Percentiles rank a stretch among this genome's conserved stretches.
Conservation (phyloP, 2,329 filamentous ascomycete species). For the Fusarium sp. region DNA sequence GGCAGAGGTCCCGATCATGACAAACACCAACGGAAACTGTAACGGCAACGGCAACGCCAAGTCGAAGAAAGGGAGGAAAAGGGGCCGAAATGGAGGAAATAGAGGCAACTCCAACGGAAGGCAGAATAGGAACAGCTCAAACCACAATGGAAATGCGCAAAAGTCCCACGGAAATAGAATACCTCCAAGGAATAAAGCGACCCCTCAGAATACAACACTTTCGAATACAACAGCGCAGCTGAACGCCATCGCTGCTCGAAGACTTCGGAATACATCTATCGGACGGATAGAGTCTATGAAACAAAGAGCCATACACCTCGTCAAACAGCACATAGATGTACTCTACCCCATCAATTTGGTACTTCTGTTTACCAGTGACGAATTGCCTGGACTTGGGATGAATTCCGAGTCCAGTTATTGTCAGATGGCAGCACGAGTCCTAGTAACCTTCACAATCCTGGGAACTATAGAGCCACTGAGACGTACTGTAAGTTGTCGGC, state of each 20-base stretch:
- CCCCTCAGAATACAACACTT: not conserved
- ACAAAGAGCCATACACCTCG: not conserved
- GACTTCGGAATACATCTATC: not conserved
- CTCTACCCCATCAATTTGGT: slow-evolving; percentile 13
- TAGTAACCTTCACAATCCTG: slow-evolving; percentile 37
- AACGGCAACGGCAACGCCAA: not conserved
- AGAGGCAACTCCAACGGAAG: not conserved
- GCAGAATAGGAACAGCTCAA: not conserved
- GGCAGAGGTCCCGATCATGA: not conserved
- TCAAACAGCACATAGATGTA: not conserved
- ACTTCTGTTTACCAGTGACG: slow-evolving; percentile 12
- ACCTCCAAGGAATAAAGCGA: not conserved
- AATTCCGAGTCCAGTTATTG: not conserved
- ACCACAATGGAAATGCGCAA: slow-evolving; percentile 1
- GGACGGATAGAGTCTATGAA: not conserved
- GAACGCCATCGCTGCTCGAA: not conserved
- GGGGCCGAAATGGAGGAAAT: not conserved
- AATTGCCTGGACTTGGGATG: slow-evolving; percentile 3
- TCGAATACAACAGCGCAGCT: not conserved
- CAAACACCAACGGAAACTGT: not conserved
- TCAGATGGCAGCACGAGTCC: slow-evolving; percentile 17
- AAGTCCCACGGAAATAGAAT: not conserved
- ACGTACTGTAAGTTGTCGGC: slow-evolving; percentile 27
- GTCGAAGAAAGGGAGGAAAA: not conserved
- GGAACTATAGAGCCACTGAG: slow-evolving; percentile 43